A percentile compares a stretch with the other conserved stretches of the same genome.
These are phyloP conservation scores for Solanum hybrid DNA, from an alignment of 305 asterid species.

Conservation along the genomic window DNA sequence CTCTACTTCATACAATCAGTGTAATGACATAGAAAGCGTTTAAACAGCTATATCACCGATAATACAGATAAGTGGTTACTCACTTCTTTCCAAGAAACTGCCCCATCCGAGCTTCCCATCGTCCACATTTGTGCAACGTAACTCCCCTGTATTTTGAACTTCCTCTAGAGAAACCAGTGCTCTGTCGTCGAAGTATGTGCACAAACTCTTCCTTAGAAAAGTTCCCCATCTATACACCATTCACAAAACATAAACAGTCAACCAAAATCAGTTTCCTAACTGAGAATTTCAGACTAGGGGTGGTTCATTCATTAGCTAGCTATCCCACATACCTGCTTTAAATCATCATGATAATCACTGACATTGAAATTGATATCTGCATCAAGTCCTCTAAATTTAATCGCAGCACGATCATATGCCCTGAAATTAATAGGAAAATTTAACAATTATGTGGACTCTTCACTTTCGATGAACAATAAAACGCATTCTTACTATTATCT, in stretches of 20 bases:
- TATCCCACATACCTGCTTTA: constrained; percentile 52
- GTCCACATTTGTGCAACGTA: constrained; percentile 90
- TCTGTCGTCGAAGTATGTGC: constrained; percentile 85
- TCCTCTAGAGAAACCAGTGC: constrained; percentile 92
- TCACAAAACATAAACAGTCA: neutral
- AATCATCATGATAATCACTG: constrained; percentile 67
- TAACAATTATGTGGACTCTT: neutral
- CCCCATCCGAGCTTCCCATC: constrained; percentile 99
- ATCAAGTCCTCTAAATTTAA: constrained; percentile 81
- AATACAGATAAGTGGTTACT: constrained; percentile 11
- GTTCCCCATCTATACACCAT: constrained; percentile 52
- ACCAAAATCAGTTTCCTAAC: neutral
- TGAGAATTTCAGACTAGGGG: neutral
- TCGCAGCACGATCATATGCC: constrained; percentile 95
- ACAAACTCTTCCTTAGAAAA: constrained; percentile 88
- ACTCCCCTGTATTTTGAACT: constrained; percentile 93
- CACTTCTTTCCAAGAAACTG: constrained; percentile 98
- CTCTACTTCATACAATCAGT: neutral
- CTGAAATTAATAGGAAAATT: constrained; percentile 21
- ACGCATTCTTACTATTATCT: neutral
- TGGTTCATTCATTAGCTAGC: neutral
- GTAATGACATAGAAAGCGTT: neutral
- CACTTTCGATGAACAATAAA: neutral
- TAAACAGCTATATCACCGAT: neutral
- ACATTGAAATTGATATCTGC: constrained; percentile 83